A percentile compares a stretch with the other conserved stretches of the same genome.
Conservation (phyloP, 495 filamentous ascomycete genomes). For the Pseudoneurospora amorphoporcata region DNA sequence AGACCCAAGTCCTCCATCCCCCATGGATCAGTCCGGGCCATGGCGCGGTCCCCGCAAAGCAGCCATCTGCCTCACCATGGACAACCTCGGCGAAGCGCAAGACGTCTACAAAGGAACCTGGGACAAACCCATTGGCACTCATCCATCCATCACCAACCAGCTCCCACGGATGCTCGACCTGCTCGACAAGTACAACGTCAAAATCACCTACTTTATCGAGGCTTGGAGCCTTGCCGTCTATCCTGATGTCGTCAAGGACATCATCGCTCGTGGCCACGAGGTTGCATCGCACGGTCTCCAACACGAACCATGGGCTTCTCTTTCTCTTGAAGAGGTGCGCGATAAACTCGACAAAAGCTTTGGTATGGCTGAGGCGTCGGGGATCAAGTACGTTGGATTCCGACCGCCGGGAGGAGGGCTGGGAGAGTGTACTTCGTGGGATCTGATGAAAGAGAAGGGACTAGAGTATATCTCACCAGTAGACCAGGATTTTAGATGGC, state of each 20-base stretch:
- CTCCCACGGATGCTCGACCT: constrained; percentile 25
- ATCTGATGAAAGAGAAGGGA: constrained; percentile 9
- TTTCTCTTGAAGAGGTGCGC: constrained; percentile 8
- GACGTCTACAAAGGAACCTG: constrained; percentile 19
- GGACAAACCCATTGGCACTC: constrained; percentile 18
- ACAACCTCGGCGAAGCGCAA: constrained; percentile 32
- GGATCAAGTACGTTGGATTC: constrained; percentile 20
- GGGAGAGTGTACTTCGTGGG: constrained; percentile 14
- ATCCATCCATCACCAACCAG: constrained; percentile 16
- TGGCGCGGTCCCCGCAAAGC: constrained; percentile 20
- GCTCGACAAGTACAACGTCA: constrained; percentile 13
- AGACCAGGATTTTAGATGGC: neutral
- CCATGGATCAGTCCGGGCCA: neutral
- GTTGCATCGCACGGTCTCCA: constrained; percentile 28
- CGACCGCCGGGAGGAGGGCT: constrained; percentile 23
- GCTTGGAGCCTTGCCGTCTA: constrained; percentile 25
- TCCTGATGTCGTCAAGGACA: constrained; percentile 8
- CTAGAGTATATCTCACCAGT: constrained; percentile 20
- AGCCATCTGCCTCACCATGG: constrained; percentile 28
- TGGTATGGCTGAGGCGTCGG: neutral
- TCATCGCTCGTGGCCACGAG: constrained; percentile 17
- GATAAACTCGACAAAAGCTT: constrained; percentile 18
- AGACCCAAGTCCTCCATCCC: neutral
- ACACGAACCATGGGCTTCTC: constrained; percentile 20
- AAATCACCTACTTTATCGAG: constrained; percentile 27